phyloP scores from a whole-genome alignment of 441 rosid genomes.

The Bruguiera hainesii region DNA sequence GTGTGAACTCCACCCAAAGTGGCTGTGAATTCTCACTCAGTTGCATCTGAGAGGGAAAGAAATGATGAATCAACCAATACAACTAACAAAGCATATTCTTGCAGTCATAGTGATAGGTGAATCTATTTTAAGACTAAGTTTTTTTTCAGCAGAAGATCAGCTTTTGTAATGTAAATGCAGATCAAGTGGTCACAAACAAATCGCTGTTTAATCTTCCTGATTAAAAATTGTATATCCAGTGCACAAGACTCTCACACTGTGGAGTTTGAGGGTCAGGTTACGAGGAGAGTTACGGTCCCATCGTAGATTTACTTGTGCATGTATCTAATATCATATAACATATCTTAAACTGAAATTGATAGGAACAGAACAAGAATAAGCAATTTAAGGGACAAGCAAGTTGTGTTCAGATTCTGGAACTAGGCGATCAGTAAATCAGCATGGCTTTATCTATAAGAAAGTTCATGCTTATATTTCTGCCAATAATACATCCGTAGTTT shows the following conservation, averaged over 20 bases:
- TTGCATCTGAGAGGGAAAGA: slow-evolving; percentile 42
- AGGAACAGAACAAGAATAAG: neutral
- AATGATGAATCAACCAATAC: slow-evolving; percentile 4
- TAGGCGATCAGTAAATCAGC: neutral
- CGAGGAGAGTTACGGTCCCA: neutral
- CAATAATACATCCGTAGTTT: no score
- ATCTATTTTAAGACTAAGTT: neutral
- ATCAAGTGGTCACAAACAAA: neutral
- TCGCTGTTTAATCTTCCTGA: neutral
- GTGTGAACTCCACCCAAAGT: slow-evolving; percentile 49
- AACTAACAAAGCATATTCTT: neutral
- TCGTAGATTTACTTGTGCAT: neutral
- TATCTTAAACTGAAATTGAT: neutral
- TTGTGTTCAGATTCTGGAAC: slow-evolving; percentile 1
- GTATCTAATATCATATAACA: neutral
- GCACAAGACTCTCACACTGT: no score
- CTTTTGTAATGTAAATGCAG: neutral
- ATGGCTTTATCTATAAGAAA: no score
- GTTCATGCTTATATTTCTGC: no score
- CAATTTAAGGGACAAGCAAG: neutral
- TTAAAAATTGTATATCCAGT: neutral
- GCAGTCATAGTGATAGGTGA: neutral
- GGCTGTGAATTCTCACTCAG: slow-evolving; percentile 53
- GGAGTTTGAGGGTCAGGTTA: no score
- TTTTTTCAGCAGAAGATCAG: no score